Percentiles rank a stretch among this genome's conserved stretches.
Conservation (phyloP, 768 basidiomycete species). For the Agrocybe pediades region DNA sequence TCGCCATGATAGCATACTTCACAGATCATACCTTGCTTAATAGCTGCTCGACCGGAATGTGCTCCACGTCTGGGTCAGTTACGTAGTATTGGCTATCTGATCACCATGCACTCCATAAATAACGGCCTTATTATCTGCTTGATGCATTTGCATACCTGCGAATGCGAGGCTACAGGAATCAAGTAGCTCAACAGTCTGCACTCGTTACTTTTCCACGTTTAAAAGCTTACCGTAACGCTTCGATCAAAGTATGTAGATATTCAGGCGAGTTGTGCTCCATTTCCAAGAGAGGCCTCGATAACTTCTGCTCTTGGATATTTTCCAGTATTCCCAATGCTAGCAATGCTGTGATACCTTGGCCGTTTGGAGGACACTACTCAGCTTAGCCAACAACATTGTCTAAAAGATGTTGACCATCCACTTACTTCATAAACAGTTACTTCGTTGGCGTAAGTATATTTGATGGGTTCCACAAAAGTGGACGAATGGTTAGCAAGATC, state of each 20-base stretch:
- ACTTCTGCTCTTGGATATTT: constrained; percentile 73
- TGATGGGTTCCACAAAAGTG: constrained; percentile 85
- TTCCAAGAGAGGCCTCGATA: constrained; percentile 67
- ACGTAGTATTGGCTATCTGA: constrained; percentile 88
- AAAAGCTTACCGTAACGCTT: constrained; percentile 69
- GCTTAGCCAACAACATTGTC: constrained; percentile 3
- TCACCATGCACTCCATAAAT: not conserved
- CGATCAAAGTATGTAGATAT: constrained; percentile 87
- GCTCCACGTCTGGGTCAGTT: constrained; percentile 81
- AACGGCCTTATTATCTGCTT: not conserved
- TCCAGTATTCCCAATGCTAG: constrained; percentile 94
- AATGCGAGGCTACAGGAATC: constrained; percentile 57
- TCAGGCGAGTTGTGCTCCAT: constrained; percentile 90
- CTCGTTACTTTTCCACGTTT: not conserved
- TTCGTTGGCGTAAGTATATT: constrained; percentile 82
- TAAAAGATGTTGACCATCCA: not conserved
- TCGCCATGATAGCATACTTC: not conserved
- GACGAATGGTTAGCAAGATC: constrained; percentile 87
- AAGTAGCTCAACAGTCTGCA: not conserved
- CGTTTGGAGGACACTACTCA: constrained; percentile 89
- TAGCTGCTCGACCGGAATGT: constrained; percentile 80
- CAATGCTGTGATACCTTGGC: constrained; percentile 94
- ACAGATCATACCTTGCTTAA: constrained; percentile 68
- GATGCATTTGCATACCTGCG: constrained; percentile 51
- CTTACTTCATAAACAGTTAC: constrained; percentile 90